A percentile compares a stretch with the other conserved stretches of the same genome.
Evolutionary conservation across 2,329 filamentous ascomycete species (phyloP).

Genomic region (Colletotrichum sp.): DNA sequence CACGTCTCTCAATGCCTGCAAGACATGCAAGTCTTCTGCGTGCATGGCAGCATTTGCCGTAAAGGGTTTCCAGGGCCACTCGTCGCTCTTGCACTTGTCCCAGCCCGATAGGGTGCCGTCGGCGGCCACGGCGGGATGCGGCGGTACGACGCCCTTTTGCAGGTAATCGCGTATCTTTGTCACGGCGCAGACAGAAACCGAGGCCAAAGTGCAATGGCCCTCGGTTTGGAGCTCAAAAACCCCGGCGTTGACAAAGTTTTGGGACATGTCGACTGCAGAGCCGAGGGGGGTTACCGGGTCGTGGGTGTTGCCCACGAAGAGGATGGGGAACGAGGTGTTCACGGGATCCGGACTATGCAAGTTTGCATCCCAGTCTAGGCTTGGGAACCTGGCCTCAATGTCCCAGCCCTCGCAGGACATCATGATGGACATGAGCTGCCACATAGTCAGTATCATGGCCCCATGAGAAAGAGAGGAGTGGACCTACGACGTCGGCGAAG

Average conservation of each 20-base stretch:
- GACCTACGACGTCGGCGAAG: conserved; percentile 41
- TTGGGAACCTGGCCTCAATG: conserved; percentile 33
- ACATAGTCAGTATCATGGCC: conserved; percentile 1
- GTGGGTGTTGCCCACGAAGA: conserved; percentile 61
- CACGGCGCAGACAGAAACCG: conserved; percentile 40
- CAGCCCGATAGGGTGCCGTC: conserved; percentile 23
- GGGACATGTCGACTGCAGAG: conserved; percentile 46
- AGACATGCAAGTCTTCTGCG: neutral
- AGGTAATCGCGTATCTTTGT: conserved; percentile 38
- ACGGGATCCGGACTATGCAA: conserved; percentile 23
- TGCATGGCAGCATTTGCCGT: neutral
- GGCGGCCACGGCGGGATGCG: conserved; percentile 22
- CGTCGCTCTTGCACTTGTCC: conserved; percentile 30
- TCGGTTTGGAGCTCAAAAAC: conserved; percentile 39
- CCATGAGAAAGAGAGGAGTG: too few relatives aligned
- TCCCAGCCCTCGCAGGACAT: conserved; percentile 38
- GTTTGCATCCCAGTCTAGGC: conserved; percentile 30
- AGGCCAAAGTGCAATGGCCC: conserved; percentile 40
- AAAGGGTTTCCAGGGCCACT: conserved; percentile 29
- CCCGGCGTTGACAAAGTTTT: conserved; percentile 38
- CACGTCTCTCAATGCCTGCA: conserved; percentile 6
- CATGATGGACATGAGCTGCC: conserved; percentile 34
- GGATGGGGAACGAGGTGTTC: conserved; percentile 55
- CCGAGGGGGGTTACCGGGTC: conserved; percentile 64
- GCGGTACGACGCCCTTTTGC: conserved; percentile 37